Percentiles rank a stretch among this genome's conserved stretches.
These are phyloP conservation scores for Zygosaccharomyces rouxii DNA, from an alignment of 805 yeast genomes.

Conservation along the genomic window DNA sequence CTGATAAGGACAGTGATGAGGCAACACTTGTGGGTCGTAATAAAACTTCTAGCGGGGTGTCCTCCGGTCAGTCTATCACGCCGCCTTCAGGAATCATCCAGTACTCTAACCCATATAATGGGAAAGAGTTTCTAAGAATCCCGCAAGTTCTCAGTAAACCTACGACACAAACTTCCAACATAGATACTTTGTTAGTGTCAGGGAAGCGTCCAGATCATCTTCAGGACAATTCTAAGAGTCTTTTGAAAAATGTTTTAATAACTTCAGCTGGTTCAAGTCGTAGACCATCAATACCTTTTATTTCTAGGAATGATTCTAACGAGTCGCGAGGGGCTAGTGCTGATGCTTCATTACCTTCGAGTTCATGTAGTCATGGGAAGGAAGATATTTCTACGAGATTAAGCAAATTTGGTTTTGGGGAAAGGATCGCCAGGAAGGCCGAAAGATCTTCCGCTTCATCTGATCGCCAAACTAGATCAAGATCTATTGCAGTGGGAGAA, in stretches of 20 bases:
- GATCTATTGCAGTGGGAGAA: conserved; percentile 10
- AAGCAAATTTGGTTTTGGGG: conserved; percentile 1
- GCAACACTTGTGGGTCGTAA: conserved; percentile 4
- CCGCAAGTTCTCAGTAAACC: conserved; percentile 9
- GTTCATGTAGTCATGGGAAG: not conserved
- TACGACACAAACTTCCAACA: conserved; percentile 19
- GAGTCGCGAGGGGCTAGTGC: not conserved
- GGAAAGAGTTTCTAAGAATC: conserved; percentile 8
- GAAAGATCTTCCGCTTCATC: not conserved
- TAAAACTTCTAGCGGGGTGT: not conserved
- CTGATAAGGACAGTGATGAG: conserved; percentile 1
- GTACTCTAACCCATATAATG: conserved; percentile 4
- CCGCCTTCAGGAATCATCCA: conserved; percentile 1
- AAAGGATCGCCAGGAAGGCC: not conserved
- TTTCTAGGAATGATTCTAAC: not conserved
- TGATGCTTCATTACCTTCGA: not conserved
- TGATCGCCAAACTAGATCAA: conserved; percentile 7
- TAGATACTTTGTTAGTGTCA: conserved; percentile 11
- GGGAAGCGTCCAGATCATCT: conserved; percentile 10
- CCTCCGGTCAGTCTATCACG: not conserved
- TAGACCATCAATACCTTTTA: conserved; percentile 15
- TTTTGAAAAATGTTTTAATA: conserved; percentile 18
- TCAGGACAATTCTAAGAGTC: conserved; percentile 17
- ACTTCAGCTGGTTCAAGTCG: conserved; percentile 13
- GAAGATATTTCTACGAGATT: not conserved